Evolutionary conservation across 2,329 filamentous ascomycete species (phyloP), one percentile per base, ranked within the genome.

Genomic region (Fusarium goolgardi): DNA sequence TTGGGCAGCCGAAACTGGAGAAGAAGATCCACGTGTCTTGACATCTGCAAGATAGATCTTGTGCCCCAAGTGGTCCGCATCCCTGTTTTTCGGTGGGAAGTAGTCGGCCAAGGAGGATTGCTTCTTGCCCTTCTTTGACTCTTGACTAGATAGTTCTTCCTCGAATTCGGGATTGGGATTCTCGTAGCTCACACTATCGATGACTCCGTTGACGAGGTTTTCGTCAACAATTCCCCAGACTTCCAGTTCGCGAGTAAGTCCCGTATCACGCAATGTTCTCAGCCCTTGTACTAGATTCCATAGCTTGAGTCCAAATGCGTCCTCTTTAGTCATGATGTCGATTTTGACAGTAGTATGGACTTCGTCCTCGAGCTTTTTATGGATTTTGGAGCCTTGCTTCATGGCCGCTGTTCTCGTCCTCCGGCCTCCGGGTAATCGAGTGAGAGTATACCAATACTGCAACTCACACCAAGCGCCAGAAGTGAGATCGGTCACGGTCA

Each of bases 401-500:
- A 99, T 99, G 1, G 93, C 93, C 3, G 86, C 79, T 1, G 94
- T 98, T 34, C 84, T 84, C 55, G 86, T 90, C 76, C 91, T 94
- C 59, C 87, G 87, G 1, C 95, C 96, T 74, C 90, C 82, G 0
- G 85, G 86, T 6, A 87, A 88, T 55, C 88, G 89, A 5, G 90
- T 92, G 55, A 99, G 84, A 0, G 89, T 92, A 79, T 96, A 97
- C 83, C 89, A 94, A 74, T 97, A 96, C 77, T 98, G 94, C 61
- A 98, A 78, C 78, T 99, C 95, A 77, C 96, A 99, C 96, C 96
- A 99, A 10, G 94, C 90, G 3, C 94, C 94, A 2, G 93, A 91
- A 1, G 94, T 88, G 25, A 98, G 81, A 77, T 99, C 96, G 4
- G 92, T 94, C 2, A 98, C 96, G 0, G 92, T 93, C 10, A 98